A percentile compares a stretch with the other conserved stretches of the same genome.
Evolutionary conservation across 2,329 filamentous ascomycete genomes (phyloP).

Genomic region (Thelonectria olida): DNA sequence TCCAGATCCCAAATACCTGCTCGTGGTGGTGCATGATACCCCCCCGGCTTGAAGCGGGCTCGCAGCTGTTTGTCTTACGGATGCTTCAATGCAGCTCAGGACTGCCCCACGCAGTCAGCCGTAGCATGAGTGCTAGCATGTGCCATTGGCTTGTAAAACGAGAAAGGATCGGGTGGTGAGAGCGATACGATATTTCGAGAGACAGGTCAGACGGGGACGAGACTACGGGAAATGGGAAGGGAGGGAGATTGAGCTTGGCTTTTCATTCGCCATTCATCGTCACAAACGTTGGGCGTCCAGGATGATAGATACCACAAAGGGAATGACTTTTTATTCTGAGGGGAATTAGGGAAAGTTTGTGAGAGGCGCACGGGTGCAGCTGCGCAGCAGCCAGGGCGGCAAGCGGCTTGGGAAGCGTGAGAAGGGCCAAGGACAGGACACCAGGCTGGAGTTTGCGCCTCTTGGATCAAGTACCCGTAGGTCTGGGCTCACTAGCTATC

Average conservation of each 20-base stretch:
- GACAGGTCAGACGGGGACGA: neutral
- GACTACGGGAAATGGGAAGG: neutral
- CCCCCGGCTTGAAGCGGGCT: constrained; percentile 63
- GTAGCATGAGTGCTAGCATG: constrained; percentile 15
- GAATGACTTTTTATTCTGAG: constrained; percentile 1
- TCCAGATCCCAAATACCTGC: constrained; percentile 80
- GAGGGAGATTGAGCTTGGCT: constrained; percentile 14
- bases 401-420: neutral
- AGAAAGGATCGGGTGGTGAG: constrained; percentile 23
- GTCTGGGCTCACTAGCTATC: constrained; percentile 19
- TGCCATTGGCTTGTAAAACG: constrained; percentile 18
- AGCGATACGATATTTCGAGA: neutral
- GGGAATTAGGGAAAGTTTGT: constrained; percentile 1
- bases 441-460: constrained; percentile 22
- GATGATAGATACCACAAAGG: constrained; percentile 19
- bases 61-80: constrained; percentile 24
- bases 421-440: constrained; percentile 5
- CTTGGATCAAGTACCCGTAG: constrained; percentile 23
- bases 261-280: constrained; percentile 23
- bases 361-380: constrained; percentile 1
- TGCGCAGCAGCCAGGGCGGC: constrained; percentile 7
- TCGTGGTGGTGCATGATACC: constrained; percentile 85
- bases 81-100: constrained; percentile 21
- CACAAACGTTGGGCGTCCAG: constrained; percentile 16
- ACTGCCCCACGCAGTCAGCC: constrained; percentile 19